Evolutionary conservation across 306 rosid genomes (phyloP), one percentile per base, ranked within the genome.

Genomic region (Ziziphus jujuba): DNA sequence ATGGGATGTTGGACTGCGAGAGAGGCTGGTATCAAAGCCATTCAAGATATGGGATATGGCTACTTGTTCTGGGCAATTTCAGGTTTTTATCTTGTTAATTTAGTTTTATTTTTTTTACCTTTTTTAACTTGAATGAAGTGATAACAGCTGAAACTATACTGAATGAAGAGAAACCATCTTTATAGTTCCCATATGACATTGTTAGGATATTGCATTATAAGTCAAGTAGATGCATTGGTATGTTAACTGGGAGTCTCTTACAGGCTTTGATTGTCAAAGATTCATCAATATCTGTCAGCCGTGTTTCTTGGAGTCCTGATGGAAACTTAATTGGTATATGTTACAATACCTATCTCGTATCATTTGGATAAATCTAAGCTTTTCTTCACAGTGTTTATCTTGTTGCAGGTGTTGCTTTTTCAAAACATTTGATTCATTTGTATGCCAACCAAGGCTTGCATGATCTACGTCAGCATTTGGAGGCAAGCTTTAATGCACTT

Each of bases 231-330:
- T 49, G 54, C 10, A 16, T 14, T 49, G 16, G 44, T 50, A 51
- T 50, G 31, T 50, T 71, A 52, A 60, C 68, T 7, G n/a, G 7
- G 34, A 36, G 33, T 38, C 33, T 61, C 20, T 60, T 51, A 23
- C 80, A 87, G 93, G 78, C 78, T 58, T 82, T 81, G 43, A 36
- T 65, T 24, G 78, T 23, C 72, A 87, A 84, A 71, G 93, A 87
- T 71, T 48, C 69, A 55, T 61, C 81, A 56, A 75, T 87, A 44
- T 80, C 93, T 60, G 79, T 82, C 38, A 84, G 72, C 47, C 79
- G 92, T 64, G 87, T 87, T 72, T 43, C 82, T 15, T 87, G 93
- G 93, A 87, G 87, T 77, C 86, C 82, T 25, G 93, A 84, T 56
- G 93, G 90, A 73, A 75, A 64, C 77, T 82, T 82, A 67, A 81